A percentile compares a stretch with the other conserved stretches of the same genome.
Conservation (phyloP, 176 grass and related monocot species). For the Ananas comosus region DNA sequence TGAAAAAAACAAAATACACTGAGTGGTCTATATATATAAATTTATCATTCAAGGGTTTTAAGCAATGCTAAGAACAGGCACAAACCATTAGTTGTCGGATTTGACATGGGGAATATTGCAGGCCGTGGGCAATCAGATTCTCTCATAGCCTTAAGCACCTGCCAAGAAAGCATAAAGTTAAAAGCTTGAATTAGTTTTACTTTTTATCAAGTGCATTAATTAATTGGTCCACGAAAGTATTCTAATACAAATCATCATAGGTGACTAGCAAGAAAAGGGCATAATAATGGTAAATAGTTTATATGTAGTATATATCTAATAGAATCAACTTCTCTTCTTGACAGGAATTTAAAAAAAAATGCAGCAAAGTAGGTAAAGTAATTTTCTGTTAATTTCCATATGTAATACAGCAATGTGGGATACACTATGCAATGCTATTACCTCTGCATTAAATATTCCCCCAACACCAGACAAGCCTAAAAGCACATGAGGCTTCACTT, state of each 20-base stretch:
- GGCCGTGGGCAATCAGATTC: slow-evolving; percentile 76
- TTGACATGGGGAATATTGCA: slow-evolving; percentile 98
- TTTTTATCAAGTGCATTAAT: no score
- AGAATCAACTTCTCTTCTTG: background rate
- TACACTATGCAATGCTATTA: slow-evolving; percentile 12
- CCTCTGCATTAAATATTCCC: slow-evolving; percentile 91
- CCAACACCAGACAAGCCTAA: slow-evolving; percentile 97
- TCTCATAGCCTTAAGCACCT: slow-evolving; percentile 95
- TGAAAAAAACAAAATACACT: slow-evolving; percentile 4
- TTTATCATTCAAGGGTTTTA: slow-evolving; percentile 9
- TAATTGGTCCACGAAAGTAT: no score
- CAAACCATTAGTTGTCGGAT: slow-evolving; percentile 83
- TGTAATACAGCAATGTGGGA: slow-evolving; percentile 4
- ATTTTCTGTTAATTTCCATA: slow-evolving; percentile 15
- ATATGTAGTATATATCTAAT: background rate
- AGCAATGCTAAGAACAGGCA: background rate
- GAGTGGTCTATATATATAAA: background rate
- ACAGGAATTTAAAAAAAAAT: background rate
- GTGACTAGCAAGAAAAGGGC: background rate
- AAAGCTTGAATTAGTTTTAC: background rate
- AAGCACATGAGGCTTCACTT: slow-evolving; percentile 93
- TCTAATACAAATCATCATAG: no score
- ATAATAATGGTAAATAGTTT: background rate
- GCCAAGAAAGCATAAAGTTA: slow-evolving; percentile 19
- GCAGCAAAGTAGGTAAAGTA: background rate